These are phyloP conservation scores for Penicillium hordei DNA, from an alignment of 2,329 filamentous ascomycete genomes.

Conservation along the genomic window DNA sequence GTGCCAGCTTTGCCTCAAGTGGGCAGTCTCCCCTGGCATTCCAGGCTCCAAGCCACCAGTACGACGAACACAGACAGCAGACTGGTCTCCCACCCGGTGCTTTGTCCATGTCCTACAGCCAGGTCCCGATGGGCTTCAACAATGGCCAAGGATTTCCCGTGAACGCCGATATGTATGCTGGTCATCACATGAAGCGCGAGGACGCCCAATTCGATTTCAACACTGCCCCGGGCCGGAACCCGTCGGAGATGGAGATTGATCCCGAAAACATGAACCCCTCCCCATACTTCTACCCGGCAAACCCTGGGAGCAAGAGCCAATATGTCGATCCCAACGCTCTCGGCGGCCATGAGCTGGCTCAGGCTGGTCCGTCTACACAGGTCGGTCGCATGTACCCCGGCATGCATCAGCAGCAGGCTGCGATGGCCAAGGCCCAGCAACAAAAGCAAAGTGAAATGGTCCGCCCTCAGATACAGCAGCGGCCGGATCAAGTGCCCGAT, in stretches of 20 bases:
- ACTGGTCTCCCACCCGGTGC: slow-evolving; percentile 87
- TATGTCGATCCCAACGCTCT: slow-evolving; percentile 75
- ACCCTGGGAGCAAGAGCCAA: slow-evolving; percentile 45
- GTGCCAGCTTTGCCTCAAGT: slow-evolving; percentile 37
- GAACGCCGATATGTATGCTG: slow-evolving; percentile 61
- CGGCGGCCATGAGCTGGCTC: slow-evolving; percentile 59
- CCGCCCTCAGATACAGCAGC: slow-evolving; percentile 54
- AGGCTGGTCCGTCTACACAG: slow-evolving; percentile 52
- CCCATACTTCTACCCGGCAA: slow-evolving; percentile 63
- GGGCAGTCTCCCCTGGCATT: slow-evolving; percentile 57
- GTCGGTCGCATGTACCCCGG: slow-evolving; percentile 83
- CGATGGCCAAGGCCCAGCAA: slow-evolving; percentile 71
- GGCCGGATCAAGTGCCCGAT: slow-evolving; percentile 31
- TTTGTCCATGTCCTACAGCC: slow-evolving; percentile 73
- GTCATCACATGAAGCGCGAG: slow-evolving; percentile 36
- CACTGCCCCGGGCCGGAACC: slow-evolving; percentile 56
- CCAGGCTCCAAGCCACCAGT: slow-evolving; percentile 86
- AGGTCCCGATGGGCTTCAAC: slow-evolving; percentile 47
- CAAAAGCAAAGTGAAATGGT: slow-evolving; percentile 61
- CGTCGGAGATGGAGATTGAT: slow-evolving; percentile 66
- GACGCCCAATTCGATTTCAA: slow-evolving; percentile 65
- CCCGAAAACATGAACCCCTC: slow-evolving; percentile 65
- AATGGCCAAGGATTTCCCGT: slow-evolving; percentile 47
- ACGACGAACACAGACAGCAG: slow-evolving; percentile 93
- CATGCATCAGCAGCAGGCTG: slow-evolving; percentile 87